Percentiles rank a stretch among this genome's conserved stretches.
These are phyloP conservation scores for Capronia epimyces DNA, from an alignment of 2,329 filamentous ascomycete species.

Conservation along the genomic window DNA sequence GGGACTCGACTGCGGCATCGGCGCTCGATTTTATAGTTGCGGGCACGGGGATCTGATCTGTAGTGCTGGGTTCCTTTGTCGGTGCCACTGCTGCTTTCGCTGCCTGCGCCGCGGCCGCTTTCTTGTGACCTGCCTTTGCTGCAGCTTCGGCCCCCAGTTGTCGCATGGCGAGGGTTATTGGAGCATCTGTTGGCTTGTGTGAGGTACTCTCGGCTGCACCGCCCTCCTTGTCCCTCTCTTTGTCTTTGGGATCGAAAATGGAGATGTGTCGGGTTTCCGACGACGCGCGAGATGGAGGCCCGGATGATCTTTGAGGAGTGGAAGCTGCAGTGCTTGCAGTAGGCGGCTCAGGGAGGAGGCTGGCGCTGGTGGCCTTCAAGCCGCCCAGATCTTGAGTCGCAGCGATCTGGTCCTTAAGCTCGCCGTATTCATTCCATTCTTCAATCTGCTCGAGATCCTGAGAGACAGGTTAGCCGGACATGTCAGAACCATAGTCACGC, in stretches of 20 bases:
- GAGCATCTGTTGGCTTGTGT: constrained; percentile 29
- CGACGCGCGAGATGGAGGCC: constrained; percentile 33
- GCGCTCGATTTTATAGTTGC: constrained; percentile 15
- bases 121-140: constrained; percentile 31
- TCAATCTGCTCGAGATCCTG: constrained; percentile 92
- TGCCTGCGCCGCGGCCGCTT: constrained; percentile 13
- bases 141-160: constrained; percentile 40
- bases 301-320: constrained; percentile 40
- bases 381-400: constrained; percentile 35
- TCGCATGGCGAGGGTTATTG: constrained; percentile 39
- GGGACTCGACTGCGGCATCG: constrained; percentile 19
- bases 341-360: constrained; percentile 10
- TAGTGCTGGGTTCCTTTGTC: constrained; percentile 8
- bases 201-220: constrained; percentile 6
- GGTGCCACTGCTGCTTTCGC: constrained; percentile 17
- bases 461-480: constrained; percentile 12
- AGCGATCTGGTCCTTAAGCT: constrained; percentile 77
- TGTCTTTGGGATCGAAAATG: constrained; percentile 23
- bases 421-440: constrained; percentile 98
- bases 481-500: background rate
- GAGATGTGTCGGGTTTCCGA: constrained; percentile 28
- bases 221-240: constrained; percentile 11
- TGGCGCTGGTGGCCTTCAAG: constrained; percentile 2
- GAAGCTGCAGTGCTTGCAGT: constrained; percentile 30
- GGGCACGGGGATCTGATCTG: constrained; percentile 13